These are phyloP conservation scores for Mortierella sp. DNA, from an alignment of 371 early-diverging fungal species.

Conservation along the genomic window DNA sequence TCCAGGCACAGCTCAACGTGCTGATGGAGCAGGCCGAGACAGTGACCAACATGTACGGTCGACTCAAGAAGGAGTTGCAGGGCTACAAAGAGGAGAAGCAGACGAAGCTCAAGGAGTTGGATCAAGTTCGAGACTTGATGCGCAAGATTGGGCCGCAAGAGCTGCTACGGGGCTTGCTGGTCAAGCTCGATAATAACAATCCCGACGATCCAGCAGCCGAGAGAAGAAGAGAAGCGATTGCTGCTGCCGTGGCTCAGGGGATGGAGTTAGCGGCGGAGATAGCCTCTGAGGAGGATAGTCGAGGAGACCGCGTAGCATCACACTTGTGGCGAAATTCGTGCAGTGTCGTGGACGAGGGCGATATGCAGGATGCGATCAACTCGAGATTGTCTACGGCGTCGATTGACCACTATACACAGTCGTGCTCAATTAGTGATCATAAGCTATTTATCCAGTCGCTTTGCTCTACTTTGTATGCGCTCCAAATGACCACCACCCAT, in stretches of 20 bases:
- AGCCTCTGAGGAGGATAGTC: constrained; percentile 24
- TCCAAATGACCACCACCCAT: constrained; percentile 62
- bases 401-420: constrained; percentile 49
- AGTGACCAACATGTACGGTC: constrained; percentile 25
- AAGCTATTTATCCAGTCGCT: constrained; percentile 56
- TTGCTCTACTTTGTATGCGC: constrained; percentile 67
- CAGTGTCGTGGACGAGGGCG: constrained; percentile 49
- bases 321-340: constrained; percentile 50
- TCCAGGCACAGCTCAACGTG: constrained; percentile 36
- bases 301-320: constrained; percentile 27
- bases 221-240: constrained; percentile 40
- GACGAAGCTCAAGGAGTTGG: constrained; percentile 35
- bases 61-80: constrained; percentile 32
- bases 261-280: constrained; percentile 58
- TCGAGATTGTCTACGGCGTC: constrained; percentile 41
- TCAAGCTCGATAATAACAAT: constrained; percentile 60
- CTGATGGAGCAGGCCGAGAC: constrained; percentile 50
- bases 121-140: constrained; percentile 53
- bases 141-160: constrained; percentile 62
- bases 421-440: constrained; percentile 48
- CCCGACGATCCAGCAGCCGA: constrained; percentile 21
- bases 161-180: constrained; percentile 62
- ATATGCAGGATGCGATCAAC: constrained; percentile 46
- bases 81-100: constrained; percentile 55
- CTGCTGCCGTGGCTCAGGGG: constrained; percentile 54